Base-by-base conservation (phyloP, 2,329 filamentous ascomycete species). In the Botryotinia calthae region DNA sequence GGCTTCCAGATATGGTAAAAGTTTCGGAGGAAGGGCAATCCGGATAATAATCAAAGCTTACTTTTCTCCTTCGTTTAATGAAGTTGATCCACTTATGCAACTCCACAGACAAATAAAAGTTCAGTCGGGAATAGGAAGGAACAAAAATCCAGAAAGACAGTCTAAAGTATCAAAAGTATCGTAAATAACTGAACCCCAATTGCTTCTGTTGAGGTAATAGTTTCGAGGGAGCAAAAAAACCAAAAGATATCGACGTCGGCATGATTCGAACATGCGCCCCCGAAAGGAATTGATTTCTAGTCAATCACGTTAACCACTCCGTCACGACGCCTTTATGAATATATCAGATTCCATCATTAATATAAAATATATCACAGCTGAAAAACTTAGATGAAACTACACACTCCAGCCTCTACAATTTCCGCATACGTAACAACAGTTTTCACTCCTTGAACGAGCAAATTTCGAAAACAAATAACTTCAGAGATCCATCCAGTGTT, bases 231-330 rank as follows among this genome's bases (percentile, higher is more conserved):
- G 7, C 2, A 63, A 63, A 63, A 63, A 63, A 14, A 1, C 1
- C 1, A 44, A 28, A 64, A 31, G 2, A 64, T 14, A 25, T 42
- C 65, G 65, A 67, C 65, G 65, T 56, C 65, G 65, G 65, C 65
- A 67, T 67, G 65, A 67, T 67, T 67, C 65, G 65, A 67, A 67
- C 65, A 67, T 67, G 65, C 61, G 61, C 61, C 61, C 61, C 61
- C 61, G 61, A 63, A 63, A 63, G 61, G 61, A 63, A 63, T 63
- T 63, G 61, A 63, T 63, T 63, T 63, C 61, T 63, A 63, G 61
- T 63, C 61, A 63, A 63, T 63, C 61, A 63, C 61, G 61, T 63
- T 63, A 63, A 63, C 61, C 61, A 63, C 61, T 63, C 61, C 61
- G 64, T 67, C 65, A 67, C 65, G 65, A 56, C 65, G 65, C 65